These are phyloP conservation scores for Lotus japonicus DNA, from an alignment of 306 rosid species.

Conservation along the genomic window DNA sequence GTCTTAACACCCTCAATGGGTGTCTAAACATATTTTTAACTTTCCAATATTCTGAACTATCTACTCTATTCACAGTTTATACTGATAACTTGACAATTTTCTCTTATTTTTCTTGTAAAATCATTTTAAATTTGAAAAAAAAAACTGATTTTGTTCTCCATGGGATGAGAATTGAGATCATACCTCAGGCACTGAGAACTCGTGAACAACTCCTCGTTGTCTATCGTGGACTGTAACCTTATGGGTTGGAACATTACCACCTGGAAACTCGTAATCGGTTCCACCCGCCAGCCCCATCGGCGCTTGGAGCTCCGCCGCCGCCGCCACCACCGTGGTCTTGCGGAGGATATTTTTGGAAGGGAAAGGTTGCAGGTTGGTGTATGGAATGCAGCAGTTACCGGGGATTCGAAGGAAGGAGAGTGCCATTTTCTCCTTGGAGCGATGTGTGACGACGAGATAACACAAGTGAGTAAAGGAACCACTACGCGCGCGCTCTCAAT, in stretches of 20 bases:
- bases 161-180: not conserved
- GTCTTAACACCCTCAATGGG: no score
- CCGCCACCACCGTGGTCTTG: conserved; percentile 25
- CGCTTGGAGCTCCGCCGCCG: conserved; percentile 56
- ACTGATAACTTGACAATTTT: no score
- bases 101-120: no score
- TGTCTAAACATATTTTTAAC: no score
- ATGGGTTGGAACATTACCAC: conserved; percentile 47
- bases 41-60: no score
- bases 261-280: conserved; percentile 20
- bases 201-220: conserved; percentile 72
- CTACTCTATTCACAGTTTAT: no score
- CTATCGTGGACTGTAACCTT: conserved; percentile 85
- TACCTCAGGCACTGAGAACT: conserved; percentile 92
- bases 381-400: conserved; percentile 33
- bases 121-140: no score
- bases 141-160: no score
- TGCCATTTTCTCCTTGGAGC: no score
- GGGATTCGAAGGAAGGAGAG: conserved; percentile 42
- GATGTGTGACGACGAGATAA: no score
- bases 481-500: no score
- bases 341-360: conserved; percentile 40
- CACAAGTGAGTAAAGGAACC: not conserved
- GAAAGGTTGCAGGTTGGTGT: conserved; percentile 14
- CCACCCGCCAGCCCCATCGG: conserved; percentile 25